Evolutionary conservation across 2,329 filamentous ascomycete species (phyloP), one percentile per base, ranked within the genome.

Genomic region (Pseudogymnoascus sp.): DNA sequence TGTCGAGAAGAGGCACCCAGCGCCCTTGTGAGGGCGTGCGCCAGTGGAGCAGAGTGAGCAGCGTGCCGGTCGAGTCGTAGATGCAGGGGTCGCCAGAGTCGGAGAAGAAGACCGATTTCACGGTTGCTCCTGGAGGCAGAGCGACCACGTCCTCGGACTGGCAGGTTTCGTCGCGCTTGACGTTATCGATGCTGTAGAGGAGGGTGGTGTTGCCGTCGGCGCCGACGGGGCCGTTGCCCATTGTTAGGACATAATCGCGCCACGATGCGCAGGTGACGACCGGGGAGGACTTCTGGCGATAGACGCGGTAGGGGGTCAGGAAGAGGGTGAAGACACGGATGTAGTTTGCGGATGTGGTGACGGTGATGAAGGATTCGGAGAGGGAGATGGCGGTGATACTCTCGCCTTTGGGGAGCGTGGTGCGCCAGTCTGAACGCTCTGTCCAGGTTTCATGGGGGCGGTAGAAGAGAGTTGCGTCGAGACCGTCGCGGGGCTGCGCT

Each of bases 361-460:
- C 92, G 0, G 95, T 93, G 65, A 98, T 83, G 71, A 96, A 98
- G 0, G 90, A 93, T 50, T 95, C 89, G 73, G 91, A 96, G 12
- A 99, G 82, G 0, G 95, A 93, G 78, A 99, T 91, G 64, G 93
- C 90, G 68, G 87, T 87, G 2, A 97, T 85, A 10, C 88, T 83
- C 76, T 99, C 95, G n/a, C 91, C 91, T 33, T 84, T 83, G 0
- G 95, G 95, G n/a, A 99, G 77, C 67, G 89, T 82, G 0, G 89
- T 96, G 60, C 91, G 87, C 92, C 93, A 98, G 75, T 99, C 95
- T 19, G 86, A 85, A 61, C 95, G 84, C 60, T 90, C 84, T 2
- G 93, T 97, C 95, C 95, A 99, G 0, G 91, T 96, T 77, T 99
- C 93, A 72, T 99, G 95, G 0, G 96, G 95, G 6, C 95, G 86